Evolutionary conservation across 495 filamentous ascomycete species (phyloP), one percentile per base, ranked within the genome.

Genomic region (Hypoxylon rickii): DNA sequence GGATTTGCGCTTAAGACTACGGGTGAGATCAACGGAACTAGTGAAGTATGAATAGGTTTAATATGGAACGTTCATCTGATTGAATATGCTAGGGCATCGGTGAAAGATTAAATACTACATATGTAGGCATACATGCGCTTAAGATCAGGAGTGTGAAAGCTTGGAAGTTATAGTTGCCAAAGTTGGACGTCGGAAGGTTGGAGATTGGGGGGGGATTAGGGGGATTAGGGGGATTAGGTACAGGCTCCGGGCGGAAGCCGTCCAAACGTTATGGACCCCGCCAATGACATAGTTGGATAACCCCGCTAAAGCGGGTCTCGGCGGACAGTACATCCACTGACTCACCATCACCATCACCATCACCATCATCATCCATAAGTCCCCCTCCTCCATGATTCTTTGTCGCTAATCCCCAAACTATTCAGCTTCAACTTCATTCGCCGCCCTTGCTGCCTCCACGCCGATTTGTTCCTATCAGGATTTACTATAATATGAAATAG

Each of bases 281-380:
- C 38, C 26, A 44, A 45, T 58, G 34, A 36, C 40, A 51, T 29
- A 4, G 4, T 4, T 10, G 24, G 24, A 29, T 4, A 40, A 7
- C 40, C 51, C 45, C 45, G 36, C 44, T 45, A 41, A 41, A 17
- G 19, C 46, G 44, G 39, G 24, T 29, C 24, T 29, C 24, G 24
- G 10, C n/a, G n/a, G n/a, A n/a, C n/a, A n/a, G n/a, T n/a, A n/a
- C n/a, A n/a, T n/a, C n/a, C n/a, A n/a, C n/a, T n/a, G n/a, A n/a
- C n/a, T n/a, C n/a, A n/a, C n/a, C n/a, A n/a, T n/a, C n/a, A n/a
- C n/a, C n/a, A n/a, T n/a, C n/a, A n/a, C n/a, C n/a, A n/a, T n/a
- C n/a, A n/a, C n/a, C n/a, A n/a, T n/a, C n/a, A n/a, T n/a, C n/a
- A n/a, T n/a, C n/a, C n/a, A n/a, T n/a, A n/a, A 36, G 11, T 3